Conservation (phyloP, 768 basidiomycete species). For the Suillus paluster region DNA sequence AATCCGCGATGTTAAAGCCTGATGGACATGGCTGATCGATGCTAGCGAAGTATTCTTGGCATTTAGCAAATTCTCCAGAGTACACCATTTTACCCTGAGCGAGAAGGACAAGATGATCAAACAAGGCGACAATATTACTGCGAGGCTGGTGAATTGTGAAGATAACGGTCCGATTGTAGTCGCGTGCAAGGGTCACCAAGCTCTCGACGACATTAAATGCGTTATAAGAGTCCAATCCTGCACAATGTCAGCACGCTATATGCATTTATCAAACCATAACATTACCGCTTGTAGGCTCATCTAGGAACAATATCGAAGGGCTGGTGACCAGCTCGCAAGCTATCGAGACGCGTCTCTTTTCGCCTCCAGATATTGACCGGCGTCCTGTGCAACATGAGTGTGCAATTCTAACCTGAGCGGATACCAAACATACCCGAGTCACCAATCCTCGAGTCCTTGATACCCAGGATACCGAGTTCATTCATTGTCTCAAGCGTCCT, state of each 20-base stretch:
- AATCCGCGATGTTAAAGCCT: slow-evolving; percentile 98
- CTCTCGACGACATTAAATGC: slow-evolving; percentile 94
- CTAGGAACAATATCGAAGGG: slow-evolving; percentile 93
- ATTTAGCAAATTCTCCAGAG: slow-evolving; percentile 74
- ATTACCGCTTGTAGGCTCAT: slow-evolving; percentile 93
- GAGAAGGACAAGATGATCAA: slow-evolving; percentile 89
- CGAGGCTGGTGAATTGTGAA: slow-evolving; percentile 99
- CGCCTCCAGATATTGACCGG: slow-evolving; percentile 94
- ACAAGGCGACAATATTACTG: slow-evolving; percentile 95
- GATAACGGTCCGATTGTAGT: slow-evolving; percentile 93
- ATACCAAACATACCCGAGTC: slow-evolving; percentile 59
- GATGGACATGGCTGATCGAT: slow-evolving; percentile 87
- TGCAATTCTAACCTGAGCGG: not conserved
- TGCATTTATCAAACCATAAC: not conserved
- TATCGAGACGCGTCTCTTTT: slow-evolving; percentile 95
- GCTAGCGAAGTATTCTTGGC: slow-evolving; percentile 75
- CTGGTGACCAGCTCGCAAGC: slow-evolving; percentile 98
- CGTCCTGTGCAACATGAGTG: slow-evolving; percentile 46
- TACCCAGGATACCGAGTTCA: slow-evolving; percentile 90
- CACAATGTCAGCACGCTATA: slow-evolving; percentile 14
- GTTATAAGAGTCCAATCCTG: slow-evolving; percentile 93
- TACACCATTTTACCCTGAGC: slow-evolving; percentile 86
- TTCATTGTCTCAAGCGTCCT: slow-evolving; percentile 95
- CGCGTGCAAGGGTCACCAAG: slow-evolving; percentile 80
- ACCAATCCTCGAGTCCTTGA: slow-evolving; percentile 90